Conservation (phyloP, 1,284 basidiomycete genomes). For the Ganoderma sinense region DNA sequence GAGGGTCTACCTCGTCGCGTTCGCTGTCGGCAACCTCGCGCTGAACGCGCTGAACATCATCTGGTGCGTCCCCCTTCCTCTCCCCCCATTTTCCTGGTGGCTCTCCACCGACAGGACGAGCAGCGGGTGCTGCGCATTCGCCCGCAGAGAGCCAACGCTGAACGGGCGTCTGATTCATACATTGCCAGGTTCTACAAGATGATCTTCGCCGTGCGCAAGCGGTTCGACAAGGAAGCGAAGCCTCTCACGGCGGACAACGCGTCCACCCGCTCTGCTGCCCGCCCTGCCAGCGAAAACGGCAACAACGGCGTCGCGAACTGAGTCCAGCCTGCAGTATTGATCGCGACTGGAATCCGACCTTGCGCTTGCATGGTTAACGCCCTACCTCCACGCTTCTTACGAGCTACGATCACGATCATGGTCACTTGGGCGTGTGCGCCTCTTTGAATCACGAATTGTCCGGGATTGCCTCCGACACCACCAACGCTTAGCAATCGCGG, state of each 20-base stretch:
- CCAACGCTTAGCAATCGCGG: no score
- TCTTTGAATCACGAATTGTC: not conserved
- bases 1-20: conserved; percentile 53
- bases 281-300: conserved; percentile 6
- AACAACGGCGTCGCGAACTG: conserved; percentile 2
- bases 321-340: not conserved
- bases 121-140: not conserved
- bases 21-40: conserved; percentile 61
- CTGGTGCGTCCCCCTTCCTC: conserved; percentile 60
- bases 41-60: conserved; percentile 74
- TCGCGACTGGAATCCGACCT: no score
- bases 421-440: not conserved
- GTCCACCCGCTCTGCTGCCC: not conserved
- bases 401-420: not conserved
- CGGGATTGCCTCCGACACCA: not conserved
- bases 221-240: conserved; percentile 48
- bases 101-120: no score
- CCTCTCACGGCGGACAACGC: conserved; percentile 18
- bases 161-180: not conserved
- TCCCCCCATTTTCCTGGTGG: not conserved
- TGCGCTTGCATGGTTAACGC: not conserved
- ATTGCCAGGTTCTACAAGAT: conserved; percentile 70
- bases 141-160: not conserved
- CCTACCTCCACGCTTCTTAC: not conserved
- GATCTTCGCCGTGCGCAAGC: conserved; percentile 62